A percentile compares a stretch with the other conserved stretches of the same genome.
These are phyloP conservation scores for Plasmodium billcollinsi DNA, from an alignment of 169 alveolate species.

Conservation along the genomic window DNA sequence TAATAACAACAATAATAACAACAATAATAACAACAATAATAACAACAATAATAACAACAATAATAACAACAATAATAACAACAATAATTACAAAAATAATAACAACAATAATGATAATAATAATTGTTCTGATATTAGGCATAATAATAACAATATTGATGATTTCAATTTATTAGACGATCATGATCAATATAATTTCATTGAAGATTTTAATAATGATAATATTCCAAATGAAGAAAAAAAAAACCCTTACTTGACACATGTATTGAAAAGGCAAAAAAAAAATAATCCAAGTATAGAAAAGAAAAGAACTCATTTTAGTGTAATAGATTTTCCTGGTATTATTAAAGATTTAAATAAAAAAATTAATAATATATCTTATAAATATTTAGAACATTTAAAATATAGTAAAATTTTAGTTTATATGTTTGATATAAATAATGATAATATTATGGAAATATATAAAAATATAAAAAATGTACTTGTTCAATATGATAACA, in stretches of 20 bases:
- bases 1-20: too few species aligned
- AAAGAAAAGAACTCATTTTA: conserved; percentile 24
- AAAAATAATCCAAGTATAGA: not conserved
- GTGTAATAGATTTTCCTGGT: conserved; percentile 75
- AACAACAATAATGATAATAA: not conserved
- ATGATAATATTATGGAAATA: conserved; percentile 26
- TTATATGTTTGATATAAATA: conserved; percentile 73
- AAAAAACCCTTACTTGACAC: not conserved
- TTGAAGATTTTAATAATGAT: not conserved
- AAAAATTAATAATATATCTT: conserved; percentile 48
- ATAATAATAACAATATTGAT: not conserved
- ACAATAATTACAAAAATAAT: too few species aligned
- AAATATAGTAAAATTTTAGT: conserved; percentile 66
- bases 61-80: too few species aligned
- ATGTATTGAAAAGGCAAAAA: not conserved
- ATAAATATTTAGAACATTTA: conserved; percentile 57
- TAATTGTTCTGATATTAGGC: not conserved
- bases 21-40: too few species aligned
- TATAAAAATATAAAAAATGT: conserved; percentile 64
- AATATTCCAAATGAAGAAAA: not conserved
- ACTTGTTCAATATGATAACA: conserved; percentile 41
- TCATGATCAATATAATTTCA: too few species aligned
- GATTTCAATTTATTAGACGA: too few species aligned
- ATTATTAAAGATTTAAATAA: conserved; percentile 55
- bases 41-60: too few species aligned